Evolutionary conservation across 306 rosid species (phyloP).

Genomic region (Rosa persica): DNA sequence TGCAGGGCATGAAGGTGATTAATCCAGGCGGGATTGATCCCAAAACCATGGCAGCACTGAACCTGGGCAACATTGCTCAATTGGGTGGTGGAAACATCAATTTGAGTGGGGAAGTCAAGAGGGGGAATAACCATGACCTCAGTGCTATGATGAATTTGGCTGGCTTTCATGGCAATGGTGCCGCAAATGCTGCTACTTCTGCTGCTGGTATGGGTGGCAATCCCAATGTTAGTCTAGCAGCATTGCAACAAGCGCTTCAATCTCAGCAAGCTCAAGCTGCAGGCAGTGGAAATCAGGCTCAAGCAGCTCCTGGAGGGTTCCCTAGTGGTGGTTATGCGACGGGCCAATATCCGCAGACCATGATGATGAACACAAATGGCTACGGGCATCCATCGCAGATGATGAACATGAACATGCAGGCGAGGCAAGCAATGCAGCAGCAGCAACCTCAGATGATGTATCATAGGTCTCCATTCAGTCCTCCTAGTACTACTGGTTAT

Average conservation of each 20-base stretch:
- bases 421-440: constrained; percentile 55
- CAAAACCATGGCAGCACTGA: constrained; percentile 63
- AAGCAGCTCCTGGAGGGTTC: constrained; percentile 33
- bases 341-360: constrained; percentile 55
- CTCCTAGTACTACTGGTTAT: constrained; percentile 81
- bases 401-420: constrained; percentile 64
- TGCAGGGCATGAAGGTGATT: constrained; percentile 37
- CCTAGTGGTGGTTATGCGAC: constrained; percentile 42
- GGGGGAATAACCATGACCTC: constrained; percentile 46
- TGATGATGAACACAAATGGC: constrained; percentile 60
- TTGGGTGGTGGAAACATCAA: constrained; percentile 43
- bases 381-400: constrained; percentile 45
- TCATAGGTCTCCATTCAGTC: constrained; percentile 63
- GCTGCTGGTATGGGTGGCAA: constrained; percentile 44
- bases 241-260: constrained; percentile 35
- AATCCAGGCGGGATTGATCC: constrained; percentile 47
- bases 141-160: constrained; percentile 73
- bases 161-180: constrained; percentile 59
- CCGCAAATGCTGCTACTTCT: constrained; percentile 19
- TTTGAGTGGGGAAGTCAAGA: constrained; percentile 52
- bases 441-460: constrained; percentile 91
- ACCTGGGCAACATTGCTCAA: constrained; percentile 48
- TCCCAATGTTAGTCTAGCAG: constrained; percentile 39
- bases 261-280: constrained; percentile 40
- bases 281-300: background rate